Evolutionary conservation across 176 grass and related monocot species (phyloP).

Genomic region (Cenchrus fungigraminus): DNA sequence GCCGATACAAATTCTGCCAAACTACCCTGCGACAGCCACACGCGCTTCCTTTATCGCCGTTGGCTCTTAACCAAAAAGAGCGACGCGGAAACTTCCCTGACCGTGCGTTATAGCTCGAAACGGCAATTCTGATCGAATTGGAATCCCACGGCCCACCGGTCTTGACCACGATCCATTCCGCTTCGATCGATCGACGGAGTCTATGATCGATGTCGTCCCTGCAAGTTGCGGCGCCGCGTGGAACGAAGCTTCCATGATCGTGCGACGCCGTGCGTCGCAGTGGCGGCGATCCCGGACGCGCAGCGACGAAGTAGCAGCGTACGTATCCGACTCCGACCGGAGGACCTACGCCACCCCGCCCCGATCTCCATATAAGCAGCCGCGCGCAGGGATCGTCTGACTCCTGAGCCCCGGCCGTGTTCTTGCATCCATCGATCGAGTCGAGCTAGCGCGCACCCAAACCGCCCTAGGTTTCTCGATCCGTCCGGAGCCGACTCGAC

Average conservation of each 20-base stretch:
- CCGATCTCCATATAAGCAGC: neutral
- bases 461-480: neutral
- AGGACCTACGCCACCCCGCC: neutral
- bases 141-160: neutral
- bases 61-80: neutral
- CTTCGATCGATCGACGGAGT: too few relatives aligned
- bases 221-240: neutral
- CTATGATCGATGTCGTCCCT: neutral
- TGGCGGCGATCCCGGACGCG: too few relatives aligned
- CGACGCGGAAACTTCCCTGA: neutral
- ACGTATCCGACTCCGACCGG: neutral
- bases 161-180: too few relatives aligned
- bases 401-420: too few relatives aligned
- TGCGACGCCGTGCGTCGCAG: too few relatives aligned
- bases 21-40: neutral
- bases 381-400: neutral
- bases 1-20: neutral
- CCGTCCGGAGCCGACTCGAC: neutral
- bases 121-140: neutral
- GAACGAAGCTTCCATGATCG: neutral
- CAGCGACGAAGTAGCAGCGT: neutral
- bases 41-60: neutral
- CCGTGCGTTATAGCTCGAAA: neutral
- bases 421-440: neutral
- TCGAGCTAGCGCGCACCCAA: neutral